Percentiles rank a stretch among this genome's conserved stretches.
Conservation (phyloP, 805 yeast genomes). For the Priceomyces medius region DNA sequence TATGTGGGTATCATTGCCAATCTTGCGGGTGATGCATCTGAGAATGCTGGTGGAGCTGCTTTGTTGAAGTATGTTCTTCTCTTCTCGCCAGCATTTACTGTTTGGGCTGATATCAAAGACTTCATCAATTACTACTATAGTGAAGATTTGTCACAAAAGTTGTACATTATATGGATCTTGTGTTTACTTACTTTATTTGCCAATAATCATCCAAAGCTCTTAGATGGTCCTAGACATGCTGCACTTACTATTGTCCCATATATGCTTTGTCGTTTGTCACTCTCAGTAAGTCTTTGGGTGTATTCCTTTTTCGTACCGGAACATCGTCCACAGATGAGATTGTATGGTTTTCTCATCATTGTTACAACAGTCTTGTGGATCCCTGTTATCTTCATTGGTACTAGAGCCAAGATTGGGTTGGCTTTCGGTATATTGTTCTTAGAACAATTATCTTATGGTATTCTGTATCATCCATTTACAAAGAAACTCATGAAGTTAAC, state of each 20-base stretch:
- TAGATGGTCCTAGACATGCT: slow-evolving; percentile 35
- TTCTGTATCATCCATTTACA: slow-evolving; percentile 47
- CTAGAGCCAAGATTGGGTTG: slow-evolving; percentile 47
- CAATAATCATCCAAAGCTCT: slow-evolving; percentile 44
- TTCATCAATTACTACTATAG: slow-evolving; percentile 62
- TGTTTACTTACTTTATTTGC: slow-evolving; percentile 49
- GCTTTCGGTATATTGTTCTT: slow-evolving; percentile 38
- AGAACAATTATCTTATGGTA: slow-evolving; percentile 40
- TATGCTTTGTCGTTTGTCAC: slow-evolving; percentile 45
- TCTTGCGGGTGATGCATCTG: slow-evolving; percentile 53
- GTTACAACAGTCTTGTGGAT: slow-evolving; percentile 48
- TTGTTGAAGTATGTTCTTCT: slow-evolving; percentile 49
- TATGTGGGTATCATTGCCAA: slow-evolving; percentile 66
- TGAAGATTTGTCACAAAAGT: slow-evolving; percentile 56
- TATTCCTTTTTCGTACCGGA: slow-evolving; percentile 49
- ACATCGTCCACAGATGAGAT: slow-evolving; percentile 50
- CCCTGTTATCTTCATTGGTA: slow-evolving; percentile 47
- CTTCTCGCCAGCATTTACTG: slow-evolving; percentile 59
- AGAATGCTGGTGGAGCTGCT: slow-evolving; percentile 47
- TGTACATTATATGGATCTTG: slow-evolving; percentile 54
- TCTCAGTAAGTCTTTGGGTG: slow-evolving; percentile 29
- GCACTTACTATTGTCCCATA: slow-evolving; percentile 49
- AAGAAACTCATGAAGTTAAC: slow-evolving; percentile 43
- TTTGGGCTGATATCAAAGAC: slow-evolving; percentile 66
- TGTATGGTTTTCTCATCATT: slow-evolving; percentile 31